Evolutionary conservation across 2,329 filamentous ascomycete species (phyloP), one percentile per base, ranked within the genome.

Genomic region (Aureobasidium leucospermi): DNA sequence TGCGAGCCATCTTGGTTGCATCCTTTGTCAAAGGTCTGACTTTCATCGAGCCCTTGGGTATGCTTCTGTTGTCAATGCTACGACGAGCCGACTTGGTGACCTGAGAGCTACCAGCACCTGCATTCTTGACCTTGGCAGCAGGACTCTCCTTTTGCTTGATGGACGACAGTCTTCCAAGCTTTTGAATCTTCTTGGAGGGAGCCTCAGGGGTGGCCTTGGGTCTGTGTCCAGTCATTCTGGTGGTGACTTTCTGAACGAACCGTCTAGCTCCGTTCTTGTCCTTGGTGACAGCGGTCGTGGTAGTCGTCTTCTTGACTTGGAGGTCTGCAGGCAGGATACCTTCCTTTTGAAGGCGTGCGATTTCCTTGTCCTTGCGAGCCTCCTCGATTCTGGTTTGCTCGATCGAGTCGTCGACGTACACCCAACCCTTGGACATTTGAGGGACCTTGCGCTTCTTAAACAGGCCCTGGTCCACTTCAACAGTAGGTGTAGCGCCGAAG

Each of bases 371-470:
- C 39, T 63, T 63, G 28, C 47, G 52, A 11, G 60, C 49, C 10
- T 61, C 60, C 28, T 63, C 62, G 15, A 62, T 43, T 51, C 56
- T 55, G 19, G 58, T 42, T 36, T 58, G 42, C 39, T 62, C 36
- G 16, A 59, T 59, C 6, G 61, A 58, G 23, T 60, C 59, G 19
- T 63, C 62, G 15, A 62, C 52, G 42, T 63, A 63, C 1, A 52
- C 57, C 62, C 62, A 63, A 13, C 62, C 62, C 38, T 60, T 62
- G 19, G 47, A 49, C 62, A 61, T 60, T 13, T 49, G 43, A 6
- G 49, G 60, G 13, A 61, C 61, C 58, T 63, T 62, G 51, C 62
- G 57, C 55, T 63, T 63, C 60, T 63, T 63, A 48, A 63, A 48
- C 3, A 61, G 49, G 4, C 49, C 58, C 55, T 62, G 62, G 42